Evolutionary conservation across 805 yeast genomes (phyloP).

Genomic region (Starmera quercuum): DNA sequence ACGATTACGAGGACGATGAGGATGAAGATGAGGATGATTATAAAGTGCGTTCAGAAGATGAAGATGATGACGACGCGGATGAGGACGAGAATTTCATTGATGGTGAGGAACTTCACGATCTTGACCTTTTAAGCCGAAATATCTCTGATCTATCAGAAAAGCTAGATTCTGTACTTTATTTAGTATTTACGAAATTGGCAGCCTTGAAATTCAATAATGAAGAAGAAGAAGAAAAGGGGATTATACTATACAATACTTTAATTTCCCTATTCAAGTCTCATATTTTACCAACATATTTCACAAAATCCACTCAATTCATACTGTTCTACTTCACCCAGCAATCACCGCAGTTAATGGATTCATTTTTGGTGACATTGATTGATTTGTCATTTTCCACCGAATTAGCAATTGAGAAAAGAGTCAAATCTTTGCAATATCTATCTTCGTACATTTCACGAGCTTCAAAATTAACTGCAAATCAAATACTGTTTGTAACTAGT

Average conservation of each 20-base stretch:
- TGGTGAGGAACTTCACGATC: conserved; percentile 20
- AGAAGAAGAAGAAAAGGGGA: conserved; percentile 52
- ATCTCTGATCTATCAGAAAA: conserved; percentile 50
- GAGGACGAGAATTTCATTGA: conserved; percentile 24
- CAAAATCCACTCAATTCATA: conserved; percentile 80
- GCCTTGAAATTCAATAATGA: conserved; percentile 19
- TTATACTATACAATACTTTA: conserved; percentile 63
- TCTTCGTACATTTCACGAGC: conserved; percentile 90
- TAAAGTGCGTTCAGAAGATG: conserved; percentile 24
- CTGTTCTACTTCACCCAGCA: conserved; percentile 77
- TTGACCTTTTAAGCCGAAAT: conserved; percentile 27
- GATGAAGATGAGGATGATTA: conserved; percentile 32
- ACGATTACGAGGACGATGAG: conserved; percentile 48
- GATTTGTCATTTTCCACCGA: conserved; percentile 72
- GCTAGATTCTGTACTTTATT: conserved; percentile 59
- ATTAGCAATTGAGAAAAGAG: conserved; percentile 65
- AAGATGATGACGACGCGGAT: conserved; percentile 23
- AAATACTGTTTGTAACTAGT: conserved; percentile 74
- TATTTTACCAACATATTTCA: conserved; percentile 85
- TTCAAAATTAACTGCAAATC: conserved; percentile 57
- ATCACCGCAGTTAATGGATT: conserved; percentile 76
- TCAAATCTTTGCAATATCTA: conserved; percentile 87
- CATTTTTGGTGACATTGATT: conserved; percentile 71
- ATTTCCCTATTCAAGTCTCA: conserved; percentile 74
- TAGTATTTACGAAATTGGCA: conserved; percentile 46